phyloP scores from a whole-genome alignment of 495 filamentous ascomycete genomes.

The Annulohypoxylon bovei region DNA sequence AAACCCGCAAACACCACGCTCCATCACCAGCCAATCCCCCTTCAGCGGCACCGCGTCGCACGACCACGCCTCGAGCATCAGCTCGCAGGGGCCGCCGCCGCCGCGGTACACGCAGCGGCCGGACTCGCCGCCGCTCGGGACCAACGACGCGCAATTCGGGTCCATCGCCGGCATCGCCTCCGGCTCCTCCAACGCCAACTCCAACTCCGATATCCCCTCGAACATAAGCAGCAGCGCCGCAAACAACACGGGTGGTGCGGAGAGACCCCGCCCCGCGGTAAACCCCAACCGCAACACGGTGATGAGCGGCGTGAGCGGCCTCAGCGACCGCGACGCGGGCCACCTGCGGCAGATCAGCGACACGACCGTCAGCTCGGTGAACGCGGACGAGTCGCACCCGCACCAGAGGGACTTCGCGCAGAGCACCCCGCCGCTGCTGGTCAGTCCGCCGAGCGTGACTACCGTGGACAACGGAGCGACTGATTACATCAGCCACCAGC shows the following conservation, averaged over 20 bases:
- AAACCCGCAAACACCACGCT: constrained; percentile 14
- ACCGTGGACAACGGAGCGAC: constrained; percentile 8
- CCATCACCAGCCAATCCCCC: constrained; percentile 13
- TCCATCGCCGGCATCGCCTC: constrained; percentile 31
- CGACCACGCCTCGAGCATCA: constrained; percentile 23
- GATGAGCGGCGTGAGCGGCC: constrained; percentile 53
- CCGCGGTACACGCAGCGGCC: constrained; percentile 24
- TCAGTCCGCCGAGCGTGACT: constrained; percentile 44
- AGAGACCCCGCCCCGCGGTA: neutral
- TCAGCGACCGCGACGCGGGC: constrained; percentile 53
- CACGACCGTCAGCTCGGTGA: constrained; percentile 52
- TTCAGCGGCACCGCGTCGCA: constrained; percentile 16
- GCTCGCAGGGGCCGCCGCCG: constrained; percentile 14
- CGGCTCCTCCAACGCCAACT: constrained; percentile 27
- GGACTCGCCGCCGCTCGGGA: constrained; percentile 48
- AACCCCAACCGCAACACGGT: constrained; percentile 33
- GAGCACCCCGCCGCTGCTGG: constrained; percentile 18
- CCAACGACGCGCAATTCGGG: constrained; percentile 27
- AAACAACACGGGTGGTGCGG: neutral
- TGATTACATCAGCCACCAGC: constrained; percentile 43
- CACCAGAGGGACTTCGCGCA: constrained; percentile 10
- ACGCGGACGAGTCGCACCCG: constrained; percentile 24
- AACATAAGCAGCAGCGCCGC: neutral
- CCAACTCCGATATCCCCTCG: neutral
- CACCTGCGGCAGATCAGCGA: constrained; percentile 61